Evolutionary conservation across 148 eudicot genomes (phyloP), one percentile per base, ranked within the genome.

Genomic region (Rhododendron ferrugineum): DNA sequence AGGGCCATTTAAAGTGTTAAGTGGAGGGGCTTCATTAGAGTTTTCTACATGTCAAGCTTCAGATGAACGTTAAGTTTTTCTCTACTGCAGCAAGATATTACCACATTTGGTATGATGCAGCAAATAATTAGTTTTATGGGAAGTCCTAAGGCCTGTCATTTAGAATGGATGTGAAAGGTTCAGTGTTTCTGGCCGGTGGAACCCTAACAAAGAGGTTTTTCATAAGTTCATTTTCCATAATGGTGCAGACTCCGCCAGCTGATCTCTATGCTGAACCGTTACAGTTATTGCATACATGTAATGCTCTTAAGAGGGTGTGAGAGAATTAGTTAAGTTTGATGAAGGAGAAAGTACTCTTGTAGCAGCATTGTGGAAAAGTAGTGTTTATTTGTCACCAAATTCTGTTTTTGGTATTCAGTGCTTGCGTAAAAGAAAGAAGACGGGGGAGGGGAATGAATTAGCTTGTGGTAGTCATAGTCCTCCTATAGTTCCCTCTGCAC

Each of bases 61-160:
- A 75, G 22, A 15, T 37, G 44, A 36, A 37, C 9, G 15, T 11
- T 37, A 36, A 20, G 7, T 20, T 77, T 44, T 44, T 46, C 52
- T 36, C 44, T 42, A 42, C 54, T 81, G 66, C 82, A 13, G 82
- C 82, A 56, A 10, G 44, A 81, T 56, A 81, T 81, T 56, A 23
- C 23, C 22, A 10, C 42, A 56, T 46, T 56, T 20, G 83, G 83
- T 56, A 56, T 81, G 40, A 81, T 22, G 16, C 62, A 9, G 68
- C 37, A 26, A 14, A 30, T 74, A 7, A 6, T 74, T 74, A 15
- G 78, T 74, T 32, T 34, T 36, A 36, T 5, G 46, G 42, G 10
- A 15, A 36, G 78, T 36, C 23, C 32, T 72, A 72, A 15, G 40
- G 78, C 46, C 44, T 74, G 20, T 11, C 47, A 36, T 74, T 16